Percentiles rank a stretch among this genome's conserved stretches.
Conservation (phyloP, 257 asterid genomes). For the Eucommia ulmoides region DNA sequence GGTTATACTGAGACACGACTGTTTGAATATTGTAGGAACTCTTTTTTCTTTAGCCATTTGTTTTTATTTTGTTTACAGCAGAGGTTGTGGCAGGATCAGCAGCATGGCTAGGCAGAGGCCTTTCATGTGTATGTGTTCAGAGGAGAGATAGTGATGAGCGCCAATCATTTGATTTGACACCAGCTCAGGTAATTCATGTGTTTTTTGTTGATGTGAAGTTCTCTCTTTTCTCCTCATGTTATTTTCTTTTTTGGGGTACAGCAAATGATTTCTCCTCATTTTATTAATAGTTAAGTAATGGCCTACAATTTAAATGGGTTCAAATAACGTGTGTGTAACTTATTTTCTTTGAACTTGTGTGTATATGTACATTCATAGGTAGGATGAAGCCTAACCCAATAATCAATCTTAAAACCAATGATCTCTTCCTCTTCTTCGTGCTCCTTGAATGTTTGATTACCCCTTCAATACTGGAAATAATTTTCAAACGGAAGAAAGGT, state of each 20-base stretch:
- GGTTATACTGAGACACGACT: neutral
- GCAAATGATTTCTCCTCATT: too few species aligned
- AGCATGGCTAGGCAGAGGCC: constrained; percentile 97
- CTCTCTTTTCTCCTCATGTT: neutral
- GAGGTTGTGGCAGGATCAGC: constrained; percentile 97
- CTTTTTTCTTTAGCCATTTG: constrained; percentile 7
- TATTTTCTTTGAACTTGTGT: neutral
- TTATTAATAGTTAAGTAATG: too few species aligned
- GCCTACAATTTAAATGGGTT: too few species aligned
- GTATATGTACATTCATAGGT: too few species aligned
- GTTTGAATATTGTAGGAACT: neutral
- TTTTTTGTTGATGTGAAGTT: neutral
- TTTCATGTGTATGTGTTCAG: constrained; percentile 95
- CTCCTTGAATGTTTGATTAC: neutral
- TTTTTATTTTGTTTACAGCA: constrained; percentile 32
- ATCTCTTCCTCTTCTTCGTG: neutral
- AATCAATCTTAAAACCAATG: neutral
- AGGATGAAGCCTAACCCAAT: neutral
- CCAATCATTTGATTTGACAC: constrained; percentile 86
- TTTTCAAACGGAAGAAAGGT: neutral
- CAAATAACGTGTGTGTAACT: too few species aligned
- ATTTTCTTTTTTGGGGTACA: neutral
- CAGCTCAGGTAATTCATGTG: constrained; percentile 52
- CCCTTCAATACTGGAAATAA: neutral
- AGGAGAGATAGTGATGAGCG: constrained; percentile 89